Base-by-base conservation (phyloP, 805 yeast genomes). In the Barnettozyma salicaria region DNA sequence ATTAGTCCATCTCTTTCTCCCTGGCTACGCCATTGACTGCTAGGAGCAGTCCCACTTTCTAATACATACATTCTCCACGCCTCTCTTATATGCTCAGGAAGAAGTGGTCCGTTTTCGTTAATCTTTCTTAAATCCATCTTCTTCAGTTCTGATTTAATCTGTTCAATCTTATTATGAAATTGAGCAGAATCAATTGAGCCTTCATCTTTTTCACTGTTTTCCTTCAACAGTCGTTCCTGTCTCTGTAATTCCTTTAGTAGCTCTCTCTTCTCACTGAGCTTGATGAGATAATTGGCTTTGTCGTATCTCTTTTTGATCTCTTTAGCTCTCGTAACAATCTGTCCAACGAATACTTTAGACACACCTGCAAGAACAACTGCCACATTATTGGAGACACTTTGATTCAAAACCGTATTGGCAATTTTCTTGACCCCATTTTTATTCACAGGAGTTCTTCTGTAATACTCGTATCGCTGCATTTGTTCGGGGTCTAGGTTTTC, bases 321-420 rank as follows among this genome's bases (percentile, higher is more conserved):
- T 43, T 80, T 69, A 0, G 96, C 95, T 50, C 76, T 68, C 44
- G 89, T 94, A 10, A 89, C 81, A 13, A 89, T 72, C 49, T 89
- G 97, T 10, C 96, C 95, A n/a, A 88, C 72, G 55, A 85, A 80
- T 49, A 86, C 83, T 55, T 89, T 89, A 2, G 95, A 83, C 38
- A 87, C 72, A 57, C 96, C 96, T 6, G 90, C 84, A 32, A 89
- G 59, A 7, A 87, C 79, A 36, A 85, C 78, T 0, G 95, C 83
- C 17, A 87, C 80, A 43, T 82, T 83, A 40, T 74, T 84, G 2
- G 90, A 79, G 9, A 88, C 77, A 31, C 80, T 76, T 55, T 88
- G 95, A 29, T 87, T 88, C 33, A 86, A 64, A 0, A 83, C 81
- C 19, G 82, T 74, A 48, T 81, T 79, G 10, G 94, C 89, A 18